Base-by-base conservation (phyloP, 768 basidiomycete genomes). In the Leccinum rimulosum region DNA sequence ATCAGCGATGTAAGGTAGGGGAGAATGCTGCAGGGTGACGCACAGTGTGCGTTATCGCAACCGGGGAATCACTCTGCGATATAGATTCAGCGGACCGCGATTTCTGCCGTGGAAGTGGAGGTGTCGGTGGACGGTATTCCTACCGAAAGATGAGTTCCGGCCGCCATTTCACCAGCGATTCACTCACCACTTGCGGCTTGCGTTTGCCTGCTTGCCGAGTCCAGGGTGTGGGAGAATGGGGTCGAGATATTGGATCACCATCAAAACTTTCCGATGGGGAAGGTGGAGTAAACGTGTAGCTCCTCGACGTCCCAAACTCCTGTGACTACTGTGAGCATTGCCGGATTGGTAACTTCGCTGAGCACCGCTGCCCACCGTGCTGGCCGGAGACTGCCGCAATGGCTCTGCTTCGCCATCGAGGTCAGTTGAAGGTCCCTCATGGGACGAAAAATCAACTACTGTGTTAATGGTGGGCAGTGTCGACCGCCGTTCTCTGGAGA, bases 111-210 rank as follows among this genome's bases (percentile, higher is more conserved):
- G 76, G 77, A 27, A 83, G 70, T 28, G 84, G 84, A 3, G 84
- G 84, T 1, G 84, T 85, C 5, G 84, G 84, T 48, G 84, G 82
- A n/a, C 84, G 79, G 67, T 82, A 85, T 35, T 75, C 70, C 84
- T 84, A 56, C 4, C 52, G 15, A 65, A 43, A 33, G 45, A 50
- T 57, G 54, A 61, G 56, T 53, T 19, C 31, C 28, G 12, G 50
- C 50, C 15, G 19, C 31, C n/a, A 52, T 54, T 52, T 49, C 36
- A 54, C 50, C 36, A 19, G 11, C 2, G 30, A 22, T 28, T 50
- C 52, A 59, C 73, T 60, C 59, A 74, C 74, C 7, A 55, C 60
- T 54, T 68, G 72, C 48, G 61, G 58, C 53, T 63, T 73, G 62
- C 67, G 67, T 56, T 66, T 74, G 3, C 64, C 57, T 51, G 45